These are phyloP conservation scores for Pulveroboletus sp. DNA, from an alignment of 768 basidiomycete genomes.

Conservation along the genomic window DNA sequence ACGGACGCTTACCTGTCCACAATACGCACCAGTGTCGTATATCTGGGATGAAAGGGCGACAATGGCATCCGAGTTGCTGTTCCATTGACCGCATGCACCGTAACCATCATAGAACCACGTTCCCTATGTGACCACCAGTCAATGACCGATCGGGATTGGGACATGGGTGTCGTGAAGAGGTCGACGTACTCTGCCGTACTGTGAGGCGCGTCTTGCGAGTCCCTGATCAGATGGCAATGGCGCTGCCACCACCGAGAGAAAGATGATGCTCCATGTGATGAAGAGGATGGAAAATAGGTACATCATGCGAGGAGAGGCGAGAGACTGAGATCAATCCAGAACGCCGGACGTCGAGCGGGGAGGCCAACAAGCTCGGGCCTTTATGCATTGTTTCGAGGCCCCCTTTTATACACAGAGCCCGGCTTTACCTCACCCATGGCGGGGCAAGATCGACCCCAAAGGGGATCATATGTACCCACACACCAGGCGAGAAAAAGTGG, in stretches of 20 bases:
- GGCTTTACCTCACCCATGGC: slow-evolving; percentile 29
- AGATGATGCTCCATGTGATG: slow-evolving; percentile 38
- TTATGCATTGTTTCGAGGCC: slow-evolving; percentile 5
- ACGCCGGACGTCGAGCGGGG: background rate
- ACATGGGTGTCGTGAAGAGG: background rate
- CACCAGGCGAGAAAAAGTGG: slow-evolving; percentile 20
- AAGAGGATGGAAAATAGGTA: slow-evolving; percentile 24
- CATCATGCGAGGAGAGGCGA: slow-evolving; percentile 11
- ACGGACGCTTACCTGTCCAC: slow-evolving; percentile 48
- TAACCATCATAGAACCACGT: slow-evolving; percentile 60
- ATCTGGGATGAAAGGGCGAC: slow-evolving; percentile 56
- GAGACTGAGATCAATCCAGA: background rate
- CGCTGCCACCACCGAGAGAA: slow-evolving; percentile 41
- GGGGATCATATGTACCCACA: slow-evolving; percentile 25
- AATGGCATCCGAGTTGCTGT: slow-evolving; percentile 48
- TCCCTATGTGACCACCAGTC: slow-evolving; percentile 37
- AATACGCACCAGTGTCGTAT: slow-evolving; percentile 53
- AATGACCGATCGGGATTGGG: slow-evolving; percentile 6
- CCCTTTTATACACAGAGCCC: slow-evolving; percentile 23
- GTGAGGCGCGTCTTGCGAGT: slow-evolving; percentile 47
- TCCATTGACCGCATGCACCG: slow-evolving; percentile 60
- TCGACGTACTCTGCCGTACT: slow-evolving; percentile 47
- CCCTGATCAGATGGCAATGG: slow-evolving; percentile 25
- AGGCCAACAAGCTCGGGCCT: background rate
- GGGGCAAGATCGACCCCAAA: slow-evolving; percentile 28